Evolutionary conservation across 306 rosid species (phyloP).

Genomic region (Cucurbita argyrosperma): DNA sequence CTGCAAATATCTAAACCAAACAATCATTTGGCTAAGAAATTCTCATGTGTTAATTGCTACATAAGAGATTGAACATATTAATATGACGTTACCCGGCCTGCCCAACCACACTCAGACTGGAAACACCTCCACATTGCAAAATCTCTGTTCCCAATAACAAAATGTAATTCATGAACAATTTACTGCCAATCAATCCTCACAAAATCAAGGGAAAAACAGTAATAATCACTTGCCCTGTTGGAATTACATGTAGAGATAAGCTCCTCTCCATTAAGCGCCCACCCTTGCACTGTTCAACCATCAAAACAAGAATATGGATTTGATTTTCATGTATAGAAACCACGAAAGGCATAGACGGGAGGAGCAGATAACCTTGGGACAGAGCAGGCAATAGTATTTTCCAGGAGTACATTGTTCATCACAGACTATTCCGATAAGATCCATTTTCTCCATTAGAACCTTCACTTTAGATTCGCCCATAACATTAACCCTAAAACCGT

Average conservation of each 20-base stretch:
- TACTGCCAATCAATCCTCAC: slow-evolving; percentile 4
- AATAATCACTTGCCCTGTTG: slow-evolving; percentile 32
- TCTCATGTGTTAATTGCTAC: not conserved
- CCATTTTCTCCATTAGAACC: slow-evolving; percentile 49
- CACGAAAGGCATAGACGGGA: not conserved
- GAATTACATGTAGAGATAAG: slow-evolving; percentile 65
- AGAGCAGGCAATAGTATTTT: slow-evolving; percentile 36
- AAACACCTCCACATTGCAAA: slow-evolving; percentile 95
- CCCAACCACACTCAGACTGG: slow-evolving; percentile 56
- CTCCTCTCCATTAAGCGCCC: slow-evolving; percentile 66
- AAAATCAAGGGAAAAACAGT: not conserved
- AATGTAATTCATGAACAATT: not conserved
- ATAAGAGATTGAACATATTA: not conserved
- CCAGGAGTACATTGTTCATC: slow-evolving; percentile 49
- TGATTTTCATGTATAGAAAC: not conserved
- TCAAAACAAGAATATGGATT: not conserved
- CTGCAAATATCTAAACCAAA: slow-evolving; percentile 47
- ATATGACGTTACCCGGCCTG: slow-evolving; percentile 50
- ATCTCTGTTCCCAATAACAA: slow-evolving; percentile 31
- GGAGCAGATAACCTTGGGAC: slow-evolving; percentile 57
- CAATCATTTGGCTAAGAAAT: slow-evolving; percentile 7
- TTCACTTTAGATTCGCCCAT: slow-evolving; percentile 20
- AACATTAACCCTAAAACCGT: slow-evolving; percentile 23
- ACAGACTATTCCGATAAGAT: slow-evolving; percentile 41
- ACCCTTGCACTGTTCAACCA: slow-evolving; percentile 53